phyloP scores from a whole-genome alignment of 306 rosid genomes.

The Arachis stenosperma region DNA sequence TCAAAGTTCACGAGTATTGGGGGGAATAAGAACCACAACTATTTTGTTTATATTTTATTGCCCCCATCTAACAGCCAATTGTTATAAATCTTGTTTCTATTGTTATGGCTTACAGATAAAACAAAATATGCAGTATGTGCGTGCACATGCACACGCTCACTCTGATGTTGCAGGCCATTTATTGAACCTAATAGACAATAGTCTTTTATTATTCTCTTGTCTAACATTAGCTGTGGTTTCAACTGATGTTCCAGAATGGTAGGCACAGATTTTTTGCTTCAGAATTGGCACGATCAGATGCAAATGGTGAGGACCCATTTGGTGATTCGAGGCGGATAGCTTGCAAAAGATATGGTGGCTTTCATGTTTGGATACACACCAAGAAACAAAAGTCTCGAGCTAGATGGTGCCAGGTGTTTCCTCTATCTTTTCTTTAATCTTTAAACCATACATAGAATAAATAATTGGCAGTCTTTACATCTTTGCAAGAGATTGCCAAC shows the following conservation, averaged over 20 bases:
- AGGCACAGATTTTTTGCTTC: slow-evolving; percentile 70
- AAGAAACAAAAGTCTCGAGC: slow-evolving; percentile 82
- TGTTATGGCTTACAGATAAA: neutral
- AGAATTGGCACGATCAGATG: slow-evolving; percentile 64
- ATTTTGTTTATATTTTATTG: too few species aligned
- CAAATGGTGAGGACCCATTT: slow-evolving; percentile 72
- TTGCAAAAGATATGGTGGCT: slow-evolving; percentile 84
- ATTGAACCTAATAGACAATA: neutral
- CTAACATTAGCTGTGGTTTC: slow-evolving; percentile 50
- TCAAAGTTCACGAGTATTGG: neutral
- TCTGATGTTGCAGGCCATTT: neutral
- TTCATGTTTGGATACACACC: slow-evolving; percentile 86
- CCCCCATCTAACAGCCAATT: too few species aligned
- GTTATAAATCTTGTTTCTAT: neutral
- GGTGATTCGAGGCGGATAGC: slow-evolving; percentile 81
- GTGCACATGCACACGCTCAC: neutral
- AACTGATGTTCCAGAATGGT: slow-evolving; percentile 66
- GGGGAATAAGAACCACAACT: slow-evolving; percentile 17
- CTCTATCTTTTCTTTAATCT: slow-evolving; percentile 24
- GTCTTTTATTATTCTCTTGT: slow-evolving; percentile 15
- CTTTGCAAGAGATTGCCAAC: slow-evolving; percentile 25
- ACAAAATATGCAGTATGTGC: neutral
- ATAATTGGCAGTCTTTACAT: slow-evolving; percentile 23
- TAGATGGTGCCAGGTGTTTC: slow-evolving; percentile 97
- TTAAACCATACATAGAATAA: slow-evolving; percentile 30